A percentile compares a stretch with the other conserved stretches of the same genome.
phyloP scores from a whole-genome alignment of 257 asterid genomes.

The Fraxinus excelsior region DNA sequence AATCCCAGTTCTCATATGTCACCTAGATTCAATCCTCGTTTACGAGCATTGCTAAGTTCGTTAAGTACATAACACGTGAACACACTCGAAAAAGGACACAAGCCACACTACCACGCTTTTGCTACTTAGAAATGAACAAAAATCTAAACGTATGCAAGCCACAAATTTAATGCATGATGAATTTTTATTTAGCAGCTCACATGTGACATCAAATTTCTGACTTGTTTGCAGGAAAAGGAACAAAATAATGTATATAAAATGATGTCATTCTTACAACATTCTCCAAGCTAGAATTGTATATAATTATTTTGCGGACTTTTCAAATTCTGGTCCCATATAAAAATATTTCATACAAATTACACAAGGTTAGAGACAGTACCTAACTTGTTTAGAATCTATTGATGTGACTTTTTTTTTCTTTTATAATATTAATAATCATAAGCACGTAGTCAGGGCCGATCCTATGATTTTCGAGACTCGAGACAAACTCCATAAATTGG shows the following conservation, averaged over 20 bases:
- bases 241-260: constrained; percentile 20
- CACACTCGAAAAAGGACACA: not conserved
- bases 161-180: not conserved
- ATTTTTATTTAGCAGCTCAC: not conserved
- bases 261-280: constrained; percentile 38
- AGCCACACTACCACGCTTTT: not conserved
- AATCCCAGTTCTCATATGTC: not conserved
- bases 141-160: not conserved
- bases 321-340: constrained; percentile 34
- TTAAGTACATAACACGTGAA: not conserved
- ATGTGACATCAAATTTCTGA: not conserved
- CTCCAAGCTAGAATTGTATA: constrained; percentile 22
- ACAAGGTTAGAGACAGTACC: constrained; percentile 31
- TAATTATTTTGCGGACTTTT: constrained; percentile 19
- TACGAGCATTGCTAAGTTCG: not conserved
- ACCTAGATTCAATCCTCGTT: not conserved
- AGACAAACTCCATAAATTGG: too few relatives aligned
- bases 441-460: too few relatives aligned
- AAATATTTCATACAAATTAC: not conserved
- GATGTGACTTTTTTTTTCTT: constrained; percentile 26
- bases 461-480: too few relatives aligned
- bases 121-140: constrained; percentile 4
- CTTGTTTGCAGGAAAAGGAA: not conserved
- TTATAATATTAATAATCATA: not conserved
- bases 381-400: constrained; percentile 32